Conservation (phyloP, 768 basidiomycete genomes). For the Sporobolomyces pararoseus region DNA sequence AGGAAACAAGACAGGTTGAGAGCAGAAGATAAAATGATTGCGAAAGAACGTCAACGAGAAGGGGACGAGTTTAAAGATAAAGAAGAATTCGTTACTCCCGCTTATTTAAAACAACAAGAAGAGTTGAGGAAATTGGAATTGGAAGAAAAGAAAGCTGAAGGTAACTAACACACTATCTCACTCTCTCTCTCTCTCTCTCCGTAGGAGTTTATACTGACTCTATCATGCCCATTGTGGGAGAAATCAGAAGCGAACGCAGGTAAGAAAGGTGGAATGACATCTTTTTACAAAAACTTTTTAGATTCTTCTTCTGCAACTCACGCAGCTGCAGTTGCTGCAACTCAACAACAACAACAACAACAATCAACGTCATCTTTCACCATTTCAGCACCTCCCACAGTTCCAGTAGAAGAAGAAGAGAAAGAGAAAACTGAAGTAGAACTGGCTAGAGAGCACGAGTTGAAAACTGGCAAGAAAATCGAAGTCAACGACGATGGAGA, state of each 20-base stretch:
- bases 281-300: constrained; percentile 50
- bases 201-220: too few relatives aligned
- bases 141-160: constrained; percentile 77
- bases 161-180: constrained; percentile 52
- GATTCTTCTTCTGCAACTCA: constrained; percentile 54
- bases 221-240: too few relatives aligned
- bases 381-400: background rate
- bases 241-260: constrained; percentile 47
- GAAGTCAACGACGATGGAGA: constrained; percentile 97
- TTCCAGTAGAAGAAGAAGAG: constrained; percentile 20
- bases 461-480: constrained; percentile 72
- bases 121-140: constrained; percentile 85
- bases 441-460: constrained; percentile 62
- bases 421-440: constrained; percentile 62
- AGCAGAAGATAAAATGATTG: constrained; percentile 97
- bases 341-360: constrained; percentile 43
- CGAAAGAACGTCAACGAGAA: constrained; percentile 85
- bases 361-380: constrained; percentile 43
- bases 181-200: too few relatives aligned
- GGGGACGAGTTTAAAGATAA: constrained; percentile 91
- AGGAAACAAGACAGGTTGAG: constrained; percentile 80
- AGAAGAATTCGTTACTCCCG: constrained; percentile 95
- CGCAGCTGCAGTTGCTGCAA: constrained; percentile 79
- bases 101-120: constrained; percentile 93
- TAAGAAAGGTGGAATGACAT: constrained; percentile 49